A percentile compares a stretch with the other conserved stretches of the same genome.
Evolutionary conservation across 768 basidiomycete species (phyloP).

Genomic region (Candolleomyces aberdarensis): DNA sequence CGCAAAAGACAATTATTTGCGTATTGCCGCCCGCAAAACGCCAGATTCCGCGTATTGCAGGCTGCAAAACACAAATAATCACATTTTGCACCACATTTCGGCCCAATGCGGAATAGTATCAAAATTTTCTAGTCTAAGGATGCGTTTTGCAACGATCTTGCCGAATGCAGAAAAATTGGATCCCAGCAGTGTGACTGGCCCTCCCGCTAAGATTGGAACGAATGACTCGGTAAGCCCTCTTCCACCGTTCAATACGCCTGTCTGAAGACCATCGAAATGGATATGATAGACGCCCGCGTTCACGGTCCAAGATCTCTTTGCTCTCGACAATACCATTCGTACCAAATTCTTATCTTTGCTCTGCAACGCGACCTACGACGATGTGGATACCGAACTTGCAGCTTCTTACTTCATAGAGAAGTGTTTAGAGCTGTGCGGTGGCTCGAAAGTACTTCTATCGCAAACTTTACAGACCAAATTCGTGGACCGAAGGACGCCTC

Average conservation of each 20-base stretch:
- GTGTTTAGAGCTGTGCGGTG: neutral
- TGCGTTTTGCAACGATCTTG: too few relatives aligned
- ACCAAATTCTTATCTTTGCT: neutral
- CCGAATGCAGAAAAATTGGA: too few relatives aligned
- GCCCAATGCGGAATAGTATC: too few relatives aligned
- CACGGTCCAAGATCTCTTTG: neutral
- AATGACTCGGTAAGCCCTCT: neutral
- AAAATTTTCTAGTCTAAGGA: too few relatives aligned
- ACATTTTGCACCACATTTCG: too few relatives aligned
- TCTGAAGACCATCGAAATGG: too few relatives aligned
- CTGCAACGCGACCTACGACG: neutral
- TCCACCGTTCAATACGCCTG: too few relatives aligned
- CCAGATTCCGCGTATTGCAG: too few relatives aligned
- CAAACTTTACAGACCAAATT: neutral
- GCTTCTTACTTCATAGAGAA: neutral
- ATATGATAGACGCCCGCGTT: neutral
- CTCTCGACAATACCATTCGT: neutral
- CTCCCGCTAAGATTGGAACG: neutral
- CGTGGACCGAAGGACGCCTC: neutral
- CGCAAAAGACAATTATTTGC: too few relatives aligned
- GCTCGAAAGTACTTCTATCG: neutral
- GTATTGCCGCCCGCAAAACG: too few relatives aligned
- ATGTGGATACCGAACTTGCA: neutral
- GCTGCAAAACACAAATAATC: too few relatives aligned
- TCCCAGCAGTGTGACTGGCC: too few relatives aligned